A percentile compares a stretch with the other conserved stretches of the same genome.
Conservation (phyloP, 2,329 filamentous ascomycete genomes). For the Aureobasidium sp. region DNA sequence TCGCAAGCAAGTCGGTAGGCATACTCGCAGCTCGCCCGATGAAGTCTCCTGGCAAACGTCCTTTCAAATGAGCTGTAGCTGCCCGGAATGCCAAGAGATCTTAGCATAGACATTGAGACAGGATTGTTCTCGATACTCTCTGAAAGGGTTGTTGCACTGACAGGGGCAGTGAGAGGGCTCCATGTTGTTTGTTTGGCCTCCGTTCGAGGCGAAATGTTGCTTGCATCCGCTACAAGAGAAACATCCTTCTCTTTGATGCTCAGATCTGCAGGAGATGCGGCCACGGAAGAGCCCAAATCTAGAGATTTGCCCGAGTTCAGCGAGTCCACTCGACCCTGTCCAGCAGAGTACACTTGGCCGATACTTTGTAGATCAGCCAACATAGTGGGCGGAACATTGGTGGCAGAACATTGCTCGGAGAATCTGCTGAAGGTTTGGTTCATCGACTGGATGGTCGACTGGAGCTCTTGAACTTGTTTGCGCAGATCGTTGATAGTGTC, state of each 20-base stretch:
- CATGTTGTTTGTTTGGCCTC: not conserved
- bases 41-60: conserved; percentile 64
- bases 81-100: conserved; percentile 29
- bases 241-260: not conserved
- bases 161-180: not conserved
- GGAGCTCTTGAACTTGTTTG: conserved; percentile 61
- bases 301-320: not conserved
- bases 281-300: not conserved
- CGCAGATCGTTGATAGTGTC: conserved; percentile 68
- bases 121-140: not conserved
- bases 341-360: not conserved
- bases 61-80: conserved; percentile 58
- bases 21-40: conserved; percentile 57
- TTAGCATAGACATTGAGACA: not conserved
- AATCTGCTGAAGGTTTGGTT: conserved; percentile 62
- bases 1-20: conserved; percentile 44
- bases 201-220: not conserved
- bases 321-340: not conserved
- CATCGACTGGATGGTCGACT: conserved; percentile 65
- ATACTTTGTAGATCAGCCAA: conserved; percentile 19
- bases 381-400: not conserved
- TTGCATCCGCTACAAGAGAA: not conserved
- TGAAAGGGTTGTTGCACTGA: not conserved
- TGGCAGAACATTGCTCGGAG: conserved; percentile 43
- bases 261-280: not conserved